These are phyloP conservation scores for Simmondsia chinensis DNA, from an alignment of 148 eudicot species.

Conservation along the genomic window DNA sequence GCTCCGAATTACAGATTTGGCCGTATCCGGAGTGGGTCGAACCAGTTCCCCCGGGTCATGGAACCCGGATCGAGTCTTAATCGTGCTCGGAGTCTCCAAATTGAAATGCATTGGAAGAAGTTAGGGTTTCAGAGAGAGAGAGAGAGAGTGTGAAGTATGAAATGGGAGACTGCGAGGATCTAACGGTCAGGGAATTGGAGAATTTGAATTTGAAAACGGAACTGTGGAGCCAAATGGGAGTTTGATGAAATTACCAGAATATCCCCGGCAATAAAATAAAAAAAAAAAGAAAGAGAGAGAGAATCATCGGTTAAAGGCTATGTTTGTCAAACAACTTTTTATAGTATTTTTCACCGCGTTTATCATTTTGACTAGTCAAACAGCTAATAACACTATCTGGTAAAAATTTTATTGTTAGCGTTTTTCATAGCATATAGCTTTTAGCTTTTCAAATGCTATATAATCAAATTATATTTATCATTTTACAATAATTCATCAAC, in stretches of 20 bases:
- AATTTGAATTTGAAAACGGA: slow-evolving; percentile 18
- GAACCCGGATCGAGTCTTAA: slow-evolving; percentile 53
- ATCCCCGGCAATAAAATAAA: no score
- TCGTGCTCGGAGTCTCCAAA: slow-evolving; percentile 53
- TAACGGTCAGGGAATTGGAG: slow-evolving; percentile 6
- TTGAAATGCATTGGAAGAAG: slow-evolving; percentile 37
- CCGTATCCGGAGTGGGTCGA: slow-evolving; percentile 51
- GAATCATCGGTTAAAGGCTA: no score
- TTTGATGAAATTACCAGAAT: background rate
- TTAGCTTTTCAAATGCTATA: no score
- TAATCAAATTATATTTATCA: no score
- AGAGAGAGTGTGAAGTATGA: background rate
- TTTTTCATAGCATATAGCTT: no score
- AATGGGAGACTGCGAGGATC: background rate
- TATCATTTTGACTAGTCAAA: no score
- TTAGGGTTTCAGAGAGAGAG: slow-evolving; percentile 5
- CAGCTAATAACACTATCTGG: no score
- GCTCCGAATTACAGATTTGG: slow-evolving; percentile 37
- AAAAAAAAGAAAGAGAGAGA: no score
- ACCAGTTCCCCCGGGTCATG: slow-evolving; percentile 37
- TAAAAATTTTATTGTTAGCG: no score
- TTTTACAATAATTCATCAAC: no score
- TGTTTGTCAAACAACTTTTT: slow-evolving; percentile 2
- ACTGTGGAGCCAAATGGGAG: slow-evolving; percentile 12
- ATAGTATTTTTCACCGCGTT: background rate